Conservation (phyloP, 345 rosid genomes). For the Lepidium sativum region DNA sequence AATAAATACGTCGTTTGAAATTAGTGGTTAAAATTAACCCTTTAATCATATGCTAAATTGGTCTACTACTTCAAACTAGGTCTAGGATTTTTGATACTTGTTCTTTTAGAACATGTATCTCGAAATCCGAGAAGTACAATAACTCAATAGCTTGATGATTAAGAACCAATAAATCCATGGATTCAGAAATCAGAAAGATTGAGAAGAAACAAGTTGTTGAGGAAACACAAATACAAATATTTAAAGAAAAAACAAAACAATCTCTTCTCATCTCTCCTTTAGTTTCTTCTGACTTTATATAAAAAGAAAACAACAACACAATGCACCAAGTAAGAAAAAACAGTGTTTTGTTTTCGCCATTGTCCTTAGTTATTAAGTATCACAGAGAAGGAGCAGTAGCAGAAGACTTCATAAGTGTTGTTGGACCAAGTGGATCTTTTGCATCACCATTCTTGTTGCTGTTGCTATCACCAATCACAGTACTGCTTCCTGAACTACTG, state of each 20-base stretch:
- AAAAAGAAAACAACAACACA: slow-evolving; percentile 4
- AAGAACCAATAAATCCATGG: slow-evolving; percentile 11
- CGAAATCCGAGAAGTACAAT: neutral
- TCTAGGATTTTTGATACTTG: no score
- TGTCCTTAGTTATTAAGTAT: neutral
- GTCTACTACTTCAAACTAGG: no score
- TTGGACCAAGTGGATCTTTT: slow-evolving; percentile 14
- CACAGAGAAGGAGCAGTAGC: slow-evolving; percentile 10
- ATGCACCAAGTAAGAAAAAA: slow-evolving; percentile 2
- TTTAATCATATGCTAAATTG: no score
- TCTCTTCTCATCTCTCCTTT: slow-evolving; percentile 9
- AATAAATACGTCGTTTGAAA: no score
- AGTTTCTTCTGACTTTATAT: slow-evolving; percentile 25
- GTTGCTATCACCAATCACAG: slow-evolving; percentile 24
- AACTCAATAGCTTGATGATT: slow-evolving; percentile 9
- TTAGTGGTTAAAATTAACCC: no score
- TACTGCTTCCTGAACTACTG: slow-evolving; percentile 80
- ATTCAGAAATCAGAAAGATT: slow-evolving; percentile 13
- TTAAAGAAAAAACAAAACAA: neutral
- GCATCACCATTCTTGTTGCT: slow-evolving; percentile 33
- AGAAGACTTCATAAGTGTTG: slow-evolving; percentile 18
- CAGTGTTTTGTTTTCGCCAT: slow-evolving; percentile 12
- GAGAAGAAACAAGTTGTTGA: neutral
- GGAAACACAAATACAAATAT: neutral
- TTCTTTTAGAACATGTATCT: no score